phyloP scores from a whole-genome alignment of 163 green algal genomes.

The Volvox carteri region DNA sequence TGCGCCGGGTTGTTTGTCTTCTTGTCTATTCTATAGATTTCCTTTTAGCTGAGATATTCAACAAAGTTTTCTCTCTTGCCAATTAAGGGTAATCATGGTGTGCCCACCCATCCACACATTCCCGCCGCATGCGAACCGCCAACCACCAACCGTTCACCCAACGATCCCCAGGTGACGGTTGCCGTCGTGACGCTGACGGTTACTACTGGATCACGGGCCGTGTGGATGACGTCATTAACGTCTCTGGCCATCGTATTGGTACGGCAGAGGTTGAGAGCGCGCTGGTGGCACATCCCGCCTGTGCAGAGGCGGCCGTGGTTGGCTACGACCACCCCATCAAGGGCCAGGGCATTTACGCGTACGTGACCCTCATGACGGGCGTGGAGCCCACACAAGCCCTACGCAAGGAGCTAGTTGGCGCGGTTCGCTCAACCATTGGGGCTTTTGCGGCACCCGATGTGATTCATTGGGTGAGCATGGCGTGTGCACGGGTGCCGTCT shows the following conservation, averaged over 20 bases:
- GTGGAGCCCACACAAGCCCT: constrained; percentile 62
- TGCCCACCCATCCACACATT: too few species aligned
- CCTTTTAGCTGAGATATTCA: too few species aligned
- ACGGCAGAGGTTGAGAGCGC: constrained; percentile 96
- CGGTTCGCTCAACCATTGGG: constrained; percentile 80
- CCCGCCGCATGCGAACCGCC: too few species aligned
- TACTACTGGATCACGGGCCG: constrained; percentile 98
- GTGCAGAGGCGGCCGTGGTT: constrained; percentile 88
- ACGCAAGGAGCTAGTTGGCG: constrained; percentile 81
- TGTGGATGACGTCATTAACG: constrained; percentile 98
- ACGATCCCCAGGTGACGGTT: constrained; percentile 90
- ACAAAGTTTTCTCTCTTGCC: too few species aligned
- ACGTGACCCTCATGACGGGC: constrained; percentile 85
- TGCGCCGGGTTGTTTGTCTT: too few species aligned
- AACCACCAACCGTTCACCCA: too few species aligned
- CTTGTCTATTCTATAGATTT: too few species aligned
- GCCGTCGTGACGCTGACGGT: constrained; percentile 88
- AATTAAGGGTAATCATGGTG: too few species aligned
- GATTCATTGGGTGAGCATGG: constrained; percentile 89
- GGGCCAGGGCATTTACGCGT: constrained; percentile 97
- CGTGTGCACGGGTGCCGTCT: too few species aligned
- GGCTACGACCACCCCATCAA: constrained; percentile 92
- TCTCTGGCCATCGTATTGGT: constrained; percentile 70
- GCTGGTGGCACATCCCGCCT: constrained; percentile 84
- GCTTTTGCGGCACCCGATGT: constrained; percentile 93